These are phyloP conservation scores for Dactylella cylindrospora DNA, from an alignment of 2,329 filamentous ascomycete genomes.

Conservation along the genomic window DNA sequence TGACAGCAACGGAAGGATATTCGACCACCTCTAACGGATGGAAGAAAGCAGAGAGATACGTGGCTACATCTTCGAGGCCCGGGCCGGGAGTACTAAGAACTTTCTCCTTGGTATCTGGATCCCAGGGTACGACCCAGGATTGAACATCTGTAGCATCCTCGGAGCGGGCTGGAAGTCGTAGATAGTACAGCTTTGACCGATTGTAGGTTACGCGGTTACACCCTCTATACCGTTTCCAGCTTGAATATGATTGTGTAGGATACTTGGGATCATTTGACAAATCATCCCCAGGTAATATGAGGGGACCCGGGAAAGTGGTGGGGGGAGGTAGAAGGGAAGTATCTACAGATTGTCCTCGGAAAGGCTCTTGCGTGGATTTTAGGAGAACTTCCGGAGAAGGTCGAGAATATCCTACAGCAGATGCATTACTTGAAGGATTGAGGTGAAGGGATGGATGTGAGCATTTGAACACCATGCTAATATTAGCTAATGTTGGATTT, in stretches of 20 bases:
- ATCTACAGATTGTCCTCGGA: not conserved
- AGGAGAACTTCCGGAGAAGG: conserved; percentile 1
- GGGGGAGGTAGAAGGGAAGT: not conserved
- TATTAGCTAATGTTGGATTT: no score
- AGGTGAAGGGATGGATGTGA: conserved; percentile 5
- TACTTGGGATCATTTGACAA: conserved; percentile 59
- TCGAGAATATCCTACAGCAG: conserved; percentile 11
- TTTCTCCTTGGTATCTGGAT: conserved; percentile 15
- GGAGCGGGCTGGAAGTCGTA: conserved; percentile 54
- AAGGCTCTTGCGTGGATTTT: conserved; percentile 8
- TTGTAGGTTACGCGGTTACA: conserved; percentile 58
- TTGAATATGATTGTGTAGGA: conserved; percentile 59
- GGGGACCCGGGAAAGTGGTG: conserved; percentile 60
- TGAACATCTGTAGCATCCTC: conserved; percentile 52
- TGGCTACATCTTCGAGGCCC: conserved; percentile 50
- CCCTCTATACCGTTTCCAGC: conserved; percentile 55
- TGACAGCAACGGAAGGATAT: conserved; percentile 24
- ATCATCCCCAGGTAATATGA: conserved; percentile 64
- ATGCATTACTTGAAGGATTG: conserved; percentile 8
- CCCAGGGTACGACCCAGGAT: conserved; percentile 54
- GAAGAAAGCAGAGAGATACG: conserved; percentile 56
- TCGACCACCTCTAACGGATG: conserved; percentile 16
- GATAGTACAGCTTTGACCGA: conserved; percentile 61
- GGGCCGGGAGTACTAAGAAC: conserved; percentile 33
- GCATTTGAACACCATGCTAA: no score